phyloP scores from a whole-genome alignment of 2,329 filamentous ascomycete genomes.

The Tricladium varicosporioides region DNA sequence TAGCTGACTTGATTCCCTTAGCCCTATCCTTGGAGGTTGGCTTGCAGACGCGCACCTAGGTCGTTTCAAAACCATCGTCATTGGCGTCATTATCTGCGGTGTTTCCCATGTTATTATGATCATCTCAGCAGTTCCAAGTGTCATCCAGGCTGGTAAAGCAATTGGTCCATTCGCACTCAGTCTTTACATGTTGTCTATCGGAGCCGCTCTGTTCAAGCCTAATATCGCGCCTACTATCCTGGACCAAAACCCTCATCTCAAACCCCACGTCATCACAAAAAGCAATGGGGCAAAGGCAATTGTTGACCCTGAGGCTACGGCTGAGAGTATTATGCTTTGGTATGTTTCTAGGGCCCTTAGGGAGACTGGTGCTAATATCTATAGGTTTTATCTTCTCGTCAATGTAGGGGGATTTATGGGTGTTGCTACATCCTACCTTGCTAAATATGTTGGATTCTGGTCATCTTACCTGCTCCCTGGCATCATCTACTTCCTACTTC shows the following conservation, averaged over 20 bases:
- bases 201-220: conserved; percentile 64
- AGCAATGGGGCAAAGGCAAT: conserved; percentile 59
- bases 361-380: background rate
- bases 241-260: conserved; percentile 50
- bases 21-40: conserved; percentile 50
- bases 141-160: conserved; percentile 34
- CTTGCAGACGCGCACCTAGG: conserved; percentile 60
- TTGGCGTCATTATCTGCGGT: conserved; percentile 49
- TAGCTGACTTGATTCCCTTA: background rate
- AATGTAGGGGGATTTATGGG: conserved; percentile 59
- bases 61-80: conserved; percentile 60
- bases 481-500: conserved; percentile 59
- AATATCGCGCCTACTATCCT: conserved; percentile 64
- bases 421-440: conserved; percentile 39
- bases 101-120: conserved; percentile 49
- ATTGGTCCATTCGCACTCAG: conserved; percentile 37
- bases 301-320: conserved; percentile 55
- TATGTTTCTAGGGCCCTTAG: background rate
- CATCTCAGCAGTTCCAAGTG: conserved; percentile 32
- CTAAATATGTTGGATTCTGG: conserved; percentile 57
- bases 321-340: conserved; percentile 59
- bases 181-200: conserved; percentile 34
- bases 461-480: conserved; percentile 67
- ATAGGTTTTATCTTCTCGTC: conserved; percentile 65
- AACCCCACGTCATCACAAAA: conserved; percentile 42